These are phyloP conservation scores for Boletus huronensis DNA, from an alignment of 768 basidiomycete genomes.

Conservation along the genomic window DNA sequence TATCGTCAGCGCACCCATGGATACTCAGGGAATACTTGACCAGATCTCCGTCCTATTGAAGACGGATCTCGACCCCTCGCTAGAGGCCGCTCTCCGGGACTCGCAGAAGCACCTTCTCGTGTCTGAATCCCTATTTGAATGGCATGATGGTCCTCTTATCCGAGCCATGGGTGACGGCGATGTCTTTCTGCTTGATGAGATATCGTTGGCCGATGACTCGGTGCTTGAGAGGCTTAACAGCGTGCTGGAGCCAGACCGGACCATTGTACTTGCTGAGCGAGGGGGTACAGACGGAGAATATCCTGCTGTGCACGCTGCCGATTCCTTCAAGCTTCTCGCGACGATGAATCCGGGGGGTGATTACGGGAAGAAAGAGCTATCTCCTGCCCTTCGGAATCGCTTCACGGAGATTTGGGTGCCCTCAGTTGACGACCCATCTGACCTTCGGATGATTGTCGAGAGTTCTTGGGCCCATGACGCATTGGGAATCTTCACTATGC, in stretches of 20 bases:
- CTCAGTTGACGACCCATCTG: constrained; percentile 63
- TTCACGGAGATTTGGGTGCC: constrained; percentile 99
- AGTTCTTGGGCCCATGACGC: constrained; percentile 59
- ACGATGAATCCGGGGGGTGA: constrained; percentile 99
- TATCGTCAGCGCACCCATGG: constrained; percentile 22
- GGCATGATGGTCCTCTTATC: constrained; percentile 96
- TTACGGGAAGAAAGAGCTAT: constrained; percentile 98
- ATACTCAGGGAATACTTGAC: constrained; percentile 26
- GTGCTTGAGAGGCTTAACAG: constrained; percentile 96
- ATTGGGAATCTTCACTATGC: constrained; percentile 53
- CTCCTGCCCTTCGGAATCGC: constrained; percentile 92
- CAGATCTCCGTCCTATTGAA: constrained; percentile 24
- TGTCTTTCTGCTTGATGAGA: constrained; percentile 91
- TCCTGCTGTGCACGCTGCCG: constrained; percentile 59
- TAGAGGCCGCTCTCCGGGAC: constrained; percentile 35
- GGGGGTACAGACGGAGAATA: constrained; percentile 73
- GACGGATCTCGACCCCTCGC: constrained; percentile 30
- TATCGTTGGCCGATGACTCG: constrained; percentile 96
- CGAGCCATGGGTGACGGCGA: constrained; percentile 85
- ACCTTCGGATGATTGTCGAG: constrained; percentile 75
- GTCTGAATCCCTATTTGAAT: constrained; percentile 84
- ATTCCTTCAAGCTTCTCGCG: constrained; percentile 83
- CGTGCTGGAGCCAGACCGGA: constrained; percentile 88
- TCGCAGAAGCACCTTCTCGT: constrained; percentile 45
- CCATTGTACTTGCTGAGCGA: constrained; percentile 88